Evolutionary conservation across 2,329 filamentous ascomycete genomes (phyloP), one percentile per base, ranked within the genome.

Genomic region (Pseudogymnoascus sp.): DNA sequence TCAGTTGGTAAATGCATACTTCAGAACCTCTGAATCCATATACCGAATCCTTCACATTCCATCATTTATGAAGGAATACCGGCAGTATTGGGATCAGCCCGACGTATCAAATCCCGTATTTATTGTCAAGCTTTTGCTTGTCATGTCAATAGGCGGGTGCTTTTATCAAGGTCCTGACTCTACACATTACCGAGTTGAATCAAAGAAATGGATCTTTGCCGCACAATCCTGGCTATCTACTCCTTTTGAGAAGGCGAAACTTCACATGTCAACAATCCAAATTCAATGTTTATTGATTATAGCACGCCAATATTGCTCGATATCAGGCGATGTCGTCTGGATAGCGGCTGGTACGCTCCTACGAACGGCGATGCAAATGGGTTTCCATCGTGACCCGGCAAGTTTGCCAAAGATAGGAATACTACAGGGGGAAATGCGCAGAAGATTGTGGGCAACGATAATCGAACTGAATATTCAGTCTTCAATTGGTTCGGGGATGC

Each of bases 351-450:
- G 84, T 0, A 72, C 75, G 0, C 65, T 85, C 9, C 64, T 84
- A n/a, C 76, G 83, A 9, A 78, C 77, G 6, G 84, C 83, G 61
- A 80, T 86, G 69, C 78, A 78, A 62, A 84, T 85, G 77, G 84
- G 84, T 3, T 74, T 86, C 5, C 83, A 87, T 68, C 78, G 82
- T 1, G 84, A 86, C 63, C 83, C 84, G 0, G 76, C 74, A 31
- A 73, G 77, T 63, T 77, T 85, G 3, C 75, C 77, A 5, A 75
- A 76, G 18, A 80, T 82, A 75, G 76, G 79, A 1, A 68, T 73
- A 0, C 77, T 81, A 37, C 75, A 77, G 18, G 75, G 78, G 0
- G 84, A 87, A 71, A 78, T 86, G 71, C 77, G 83, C 1, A 75
- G 83, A 3, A 76, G 84, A 2, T 68, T 86, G 0, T 86, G 84